Evolutionary conservation across 2,329 filamentous ascomycete genomes (phyloP), one percentile per base, ranked within the genome.

Genomic region (Helotiales sp.): DNA sequence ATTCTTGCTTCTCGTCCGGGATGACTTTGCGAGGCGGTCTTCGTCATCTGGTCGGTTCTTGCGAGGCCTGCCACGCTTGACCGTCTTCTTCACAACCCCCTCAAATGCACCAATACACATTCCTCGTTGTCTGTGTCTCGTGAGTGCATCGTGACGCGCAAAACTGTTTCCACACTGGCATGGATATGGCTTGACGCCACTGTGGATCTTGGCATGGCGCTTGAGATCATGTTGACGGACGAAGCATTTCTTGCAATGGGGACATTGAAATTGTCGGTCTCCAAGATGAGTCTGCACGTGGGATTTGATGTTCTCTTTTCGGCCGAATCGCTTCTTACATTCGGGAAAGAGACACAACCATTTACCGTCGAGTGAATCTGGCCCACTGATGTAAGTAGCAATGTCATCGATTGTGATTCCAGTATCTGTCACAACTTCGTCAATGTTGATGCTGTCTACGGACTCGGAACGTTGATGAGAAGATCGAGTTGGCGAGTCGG

Each of bases 241-340:
- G 72, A 99, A 99, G 76, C 92, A 93, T 77, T 98, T 98, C 52
- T 89, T 82, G 77, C 95, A 99, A 55, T 90, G 88, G 46, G 93
- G 92, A 75, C 95, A 99, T 73, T 91, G 88, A 76, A 91, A 99
- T 72, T 97, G 95, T 48, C 95, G 85, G 73, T 99, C 95, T 68
- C 96, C 95, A 63, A 99, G 87, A 75, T 99, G 95, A 3, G 95
- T 99, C 75, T 99, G 95, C 13, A 99, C 91, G 73, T 99, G 95
- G 0, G 93, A 96, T 73, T 96, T 96, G 79, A 98, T 97, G 76
- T 99, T 98, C 74, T 99, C 95, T 73, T 97, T 96, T 66, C 95
- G 86, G n/a, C 93, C 93, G 71, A 99, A 98, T 53, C 87, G 85
- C 74, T 96, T 96, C 66, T 87, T 84, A 74, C 95, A 99, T 27